Percentiles rank a stretch among this genome's conserved stretches.
These are phyloP conservation scores for Huntiella abstrusa DNA, from an alignment of 2,329 filamentous ascomycete genomes.

Conservation along the genomic window DNA sequence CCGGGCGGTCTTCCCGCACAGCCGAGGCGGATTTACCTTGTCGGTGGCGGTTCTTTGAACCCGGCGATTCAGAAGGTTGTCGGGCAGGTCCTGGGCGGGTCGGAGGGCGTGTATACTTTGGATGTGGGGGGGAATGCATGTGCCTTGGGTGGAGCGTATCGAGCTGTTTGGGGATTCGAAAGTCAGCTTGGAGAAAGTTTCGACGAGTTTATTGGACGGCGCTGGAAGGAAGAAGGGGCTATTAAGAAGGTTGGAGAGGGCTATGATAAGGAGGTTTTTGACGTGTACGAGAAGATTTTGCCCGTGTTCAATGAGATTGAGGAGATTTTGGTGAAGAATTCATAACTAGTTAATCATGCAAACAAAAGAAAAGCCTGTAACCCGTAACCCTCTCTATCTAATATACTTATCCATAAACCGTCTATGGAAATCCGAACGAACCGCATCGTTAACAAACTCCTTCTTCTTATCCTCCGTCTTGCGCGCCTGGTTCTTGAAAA, in stretches of 20 bases:
- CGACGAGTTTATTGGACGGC: slow-evolving; percentile 63
- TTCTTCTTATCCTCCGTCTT: slow-evolving; percentile 88
- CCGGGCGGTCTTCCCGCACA: slow-evolving; percentile 52
- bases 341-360: background rate
- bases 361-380: slow-evolving; percentile 10
- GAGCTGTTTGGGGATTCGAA: slow-evolving; percentile 84
- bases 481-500: slow-evolving; percentile 96
- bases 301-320: slow-evolving; percentile 65
- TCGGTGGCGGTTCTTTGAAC: slow-evolving; percentile 82
- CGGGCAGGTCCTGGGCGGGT: slow-evolving; percentile 73
- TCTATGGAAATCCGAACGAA: slow-evolving; percentile 93
- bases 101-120: slow-evolving; percentile 79
- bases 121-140: slow-evolving; percentile 93
- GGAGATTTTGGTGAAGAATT: slow-evolving; percentile 26
- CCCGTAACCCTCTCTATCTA: slow-evolving; percentile 21
- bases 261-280: slow-evolving; percentile 56
- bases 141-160: slow-evolving; percentile 83
- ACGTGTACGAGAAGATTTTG: slow-evolving; percentile 58
- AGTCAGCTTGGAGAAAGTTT: slow-evolving; percentile 52
- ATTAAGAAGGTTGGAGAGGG: slow-evolving; percentile 69
- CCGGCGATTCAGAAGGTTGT: slow-evolving; percentile 70
- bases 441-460: slow-evolving; percentile 93
- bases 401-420: slow-evolving; percentile 73
- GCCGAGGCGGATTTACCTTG: slow-evolving; percentile 78
- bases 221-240: slow-evolving; percentile 74